Evolutionary conservation across 164 flowering plant genomes (phyloP), one percentile per base, ranked within the genome.

Genomic region (Houttuynia cordata): DNA sequence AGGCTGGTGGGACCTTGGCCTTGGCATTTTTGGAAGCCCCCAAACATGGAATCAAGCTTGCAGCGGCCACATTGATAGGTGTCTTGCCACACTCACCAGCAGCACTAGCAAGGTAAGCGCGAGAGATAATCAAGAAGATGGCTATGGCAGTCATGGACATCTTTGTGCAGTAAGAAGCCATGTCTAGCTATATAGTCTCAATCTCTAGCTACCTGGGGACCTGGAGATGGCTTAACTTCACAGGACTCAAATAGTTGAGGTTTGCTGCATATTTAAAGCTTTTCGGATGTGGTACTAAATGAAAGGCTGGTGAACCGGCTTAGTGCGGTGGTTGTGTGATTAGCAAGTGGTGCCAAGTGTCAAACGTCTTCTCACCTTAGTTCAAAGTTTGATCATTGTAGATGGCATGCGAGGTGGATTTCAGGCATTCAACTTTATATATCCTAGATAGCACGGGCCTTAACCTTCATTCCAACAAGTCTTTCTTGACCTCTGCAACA

Each of bases 1-100:
- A 84, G 50, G 59, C 56, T 0, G 81, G 80, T 0, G 84, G 70
- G 22, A 78, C 87, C 62, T 63, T 69, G 0, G 73, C 78, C 18
- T 47, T 73, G 1, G 57, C 60, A 53, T 67, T 74, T 58, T 60
- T 22, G 0, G 84, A 76, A 0, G 85, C 85, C 0, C 67, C 58
- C 57, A 79, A 19, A 68, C 93, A 83, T 0, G 89, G 81, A 72
- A 73, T 79, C 72, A 83, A 57, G 68, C 86, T 78, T 1, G 75
- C 73, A 0, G 87, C 84, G 0, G 85, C 88, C 0, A 71, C 24
- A 12, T 63, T 61, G 3, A 86, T 72, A 0, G 93, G 87, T 0
- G 81, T 80, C 56, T 54, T 76, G 34, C 89, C 89, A 30, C 93
- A 83, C 70, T 78, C 86, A 0, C 87, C 86, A 0, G 84, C 89